Conservation (phyloP, 495 filamentous ascomycete species). For the Pseudevernia furfuracea region DNA sequence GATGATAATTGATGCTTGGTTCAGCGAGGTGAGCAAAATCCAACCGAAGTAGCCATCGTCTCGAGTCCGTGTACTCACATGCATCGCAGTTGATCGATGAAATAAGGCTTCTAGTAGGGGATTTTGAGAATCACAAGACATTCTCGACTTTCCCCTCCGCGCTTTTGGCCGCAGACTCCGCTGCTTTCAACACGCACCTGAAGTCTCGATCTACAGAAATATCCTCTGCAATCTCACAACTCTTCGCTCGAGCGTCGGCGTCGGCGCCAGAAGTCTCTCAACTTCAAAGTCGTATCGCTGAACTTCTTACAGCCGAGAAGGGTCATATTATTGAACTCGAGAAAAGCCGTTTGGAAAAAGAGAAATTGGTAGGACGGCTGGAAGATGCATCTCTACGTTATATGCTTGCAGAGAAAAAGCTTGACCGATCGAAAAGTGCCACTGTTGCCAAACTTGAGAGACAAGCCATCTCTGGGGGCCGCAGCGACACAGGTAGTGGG, state of each 20-base stretch:
- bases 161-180: constrained; percentile 55
- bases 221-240: constrained; percentile 48
- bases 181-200: constrained; percentile 73
- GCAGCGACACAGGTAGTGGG: constrained; percentile 43
- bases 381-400: constrained; percentile 82
- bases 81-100: constrained; percentile 72
- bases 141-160: constrained; percentile 49
- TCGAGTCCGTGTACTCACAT: constrained; percentile 5
- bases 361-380: constrained; percentile 72
- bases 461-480: constrained; percentile 64
- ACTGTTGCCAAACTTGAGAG: constrained; percentile 90
- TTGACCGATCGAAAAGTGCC: constrained; percentile 78
- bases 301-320: constrained; percentile 73
- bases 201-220: constrained; percentile 53
- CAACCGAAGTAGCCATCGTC: neutral
- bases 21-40: constrained; percentile 62
- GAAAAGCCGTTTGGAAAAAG: constrained; percentile 66
- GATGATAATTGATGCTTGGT: constrained; percentile 83
- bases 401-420: constrained; percentile 87
- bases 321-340: constrained; percentile 68
- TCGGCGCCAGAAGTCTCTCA: constrained; percentile 56
- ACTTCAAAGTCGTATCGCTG: constrained; percentile 64
- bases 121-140: constrained; percentile 43
- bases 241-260: constrained; percentile 44
- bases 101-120: constrained; percentile 58